Conservation (phyloP, 495 filamentous ascomycete genomes). For the Aspergillus bertholletiae region DNA sequence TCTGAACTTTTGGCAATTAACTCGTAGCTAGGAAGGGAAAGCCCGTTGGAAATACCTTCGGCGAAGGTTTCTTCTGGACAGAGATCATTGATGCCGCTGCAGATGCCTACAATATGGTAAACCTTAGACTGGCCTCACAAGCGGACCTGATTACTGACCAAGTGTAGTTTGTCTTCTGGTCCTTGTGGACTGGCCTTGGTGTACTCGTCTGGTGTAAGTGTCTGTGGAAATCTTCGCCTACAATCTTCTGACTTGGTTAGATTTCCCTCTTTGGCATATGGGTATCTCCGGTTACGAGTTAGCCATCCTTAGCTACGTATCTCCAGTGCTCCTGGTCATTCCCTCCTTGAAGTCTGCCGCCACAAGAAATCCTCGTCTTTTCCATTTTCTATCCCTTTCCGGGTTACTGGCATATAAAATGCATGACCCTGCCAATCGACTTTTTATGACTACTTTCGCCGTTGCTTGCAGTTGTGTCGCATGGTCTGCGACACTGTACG, state of each 20-base stretch:
- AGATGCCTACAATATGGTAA: constrained; percentile 89
- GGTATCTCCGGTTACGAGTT: constrained; percentile 96
- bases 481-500: constrained; percentile 76
- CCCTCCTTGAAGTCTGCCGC: constrained; percentile 63
- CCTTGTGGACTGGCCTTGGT: constrained; percentile 82
- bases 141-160: constrained; percentile 13
- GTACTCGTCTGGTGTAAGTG: constrained; percentile 89
- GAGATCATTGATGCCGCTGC: constrained; percentile 78
- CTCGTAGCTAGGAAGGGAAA: constrained; percentile 68
- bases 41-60: constrained; percentile 65
- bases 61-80: constrained; percentile 66
- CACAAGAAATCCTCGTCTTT: constrained; percentile 60
- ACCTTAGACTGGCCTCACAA: constrained; percentile 14
- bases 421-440: constrained; percentile 66
- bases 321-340: constrained; percentile 78
- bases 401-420: constrained; percentile 81
- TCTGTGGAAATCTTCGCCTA: background rate
- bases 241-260: constrained; percentile 38
- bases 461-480: constrained; percentile 74
- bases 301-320: constrained; percentile 76
- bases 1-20: constrained; percentile 23
- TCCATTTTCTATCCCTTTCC: constrained; percentile 71
- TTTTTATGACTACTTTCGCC: constrained; percentile 76
- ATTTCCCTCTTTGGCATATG: constrained; percentile 99
- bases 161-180: constrained; percentile 89